Base-by-base conservation (phyloP, 345 rosid genomes). In the Salix suchowensis region DNA sequence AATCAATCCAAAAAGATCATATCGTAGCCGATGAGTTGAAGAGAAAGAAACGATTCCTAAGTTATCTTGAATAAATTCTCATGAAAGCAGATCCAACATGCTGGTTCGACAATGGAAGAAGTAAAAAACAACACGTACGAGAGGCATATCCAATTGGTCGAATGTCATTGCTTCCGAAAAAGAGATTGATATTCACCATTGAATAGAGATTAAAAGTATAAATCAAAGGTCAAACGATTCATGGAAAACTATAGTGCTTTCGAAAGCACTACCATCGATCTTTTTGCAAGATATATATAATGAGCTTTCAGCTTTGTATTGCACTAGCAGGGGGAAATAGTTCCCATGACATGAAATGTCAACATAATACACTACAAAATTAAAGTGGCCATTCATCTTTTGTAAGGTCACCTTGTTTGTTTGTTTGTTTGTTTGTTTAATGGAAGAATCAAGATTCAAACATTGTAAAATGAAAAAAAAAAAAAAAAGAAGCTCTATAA, bases 311-410 rank as follows among this genome's bases (percentile, higher is more conserved):
- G 4, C 12, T 28, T 16, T 21, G 28, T 18, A 30, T 66, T 23
- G 34, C 5, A 16, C 12, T 46, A 26, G 34, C 37, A 15, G 37
- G 12, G 65, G 37, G 14, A 3, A 19, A 32, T 3, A 40, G 16
- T 26, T 19, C n/a, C 30, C 16, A 67, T 42, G 77, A 12, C 81
- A 68, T 42, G 23, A 73, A 71, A 65, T 77, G 80, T 50, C 80
- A 77, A 71, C 71, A 77, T 65, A 34, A 26, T 73, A 58, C 34
- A 42, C 65, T 28, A 68, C 36, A 52, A 61, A 79, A 37, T 48
- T 46, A 46, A 65, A 32, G 39, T 68, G 70, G 74, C 82, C 65
- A 42, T 74, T 55, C 77, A 73, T 10, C 39, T 78, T 28, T 5
- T 72, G 76, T 78, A 71, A 67, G 74, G 81, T 0, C 68, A 55